A percentile compares a stretch with the other conserved stretches of the same genome.
Conservation (phyloP, 495 filamentous ascomycete species). For the Neurospora sp. region DNA sequence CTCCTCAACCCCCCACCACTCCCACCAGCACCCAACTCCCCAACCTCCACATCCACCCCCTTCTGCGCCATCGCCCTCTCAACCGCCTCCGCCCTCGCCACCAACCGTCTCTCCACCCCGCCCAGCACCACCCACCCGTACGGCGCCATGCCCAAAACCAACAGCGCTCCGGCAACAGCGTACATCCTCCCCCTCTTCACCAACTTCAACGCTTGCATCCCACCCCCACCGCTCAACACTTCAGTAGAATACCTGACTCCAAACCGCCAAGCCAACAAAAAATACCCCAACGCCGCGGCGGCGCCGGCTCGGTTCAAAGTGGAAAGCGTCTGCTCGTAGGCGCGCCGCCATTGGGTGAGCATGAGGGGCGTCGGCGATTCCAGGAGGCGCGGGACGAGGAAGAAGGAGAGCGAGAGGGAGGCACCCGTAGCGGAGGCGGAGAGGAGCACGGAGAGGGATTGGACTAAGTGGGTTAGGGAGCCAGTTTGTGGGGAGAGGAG, state of each 20-base stretch:
- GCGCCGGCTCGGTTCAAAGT: constrained; percentile 24
- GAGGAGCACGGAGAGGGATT: constrained; percentile 38
- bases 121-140: constrained; percentile 38
- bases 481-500: not conserved
- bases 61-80: constrained; percentile 20
- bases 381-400: constrained; percentile 40
- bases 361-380: constrained; percentile 42
- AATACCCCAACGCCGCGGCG: constrained; percentile 24
- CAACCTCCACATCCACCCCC: constrained; percentile 1
- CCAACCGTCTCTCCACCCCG: constrained; percentile 33
- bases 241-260: constrained; percentile 3
- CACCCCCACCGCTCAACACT: not conserved
- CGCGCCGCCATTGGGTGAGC: constrained; percentile 38
- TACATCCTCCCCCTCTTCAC: constrained; percentile 23
- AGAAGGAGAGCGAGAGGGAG: constrained; percentile 30
- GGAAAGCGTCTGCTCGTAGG: constrained; percentile 24
- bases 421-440: constrained; percentile 33
- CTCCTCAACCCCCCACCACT: not conserved
- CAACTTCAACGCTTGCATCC: not conserved
- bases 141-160: constrained; percentile 33
- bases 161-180: constrained; percentile 29
- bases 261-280: constrained; percentile 35
- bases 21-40: not conserved
- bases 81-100: constrained; percentile 22
- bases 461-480: constrained; percentile 29